Conservation (phyloP, 2,329 filamentous ascomycete species). For the Colletotrichum musae region DNA sequence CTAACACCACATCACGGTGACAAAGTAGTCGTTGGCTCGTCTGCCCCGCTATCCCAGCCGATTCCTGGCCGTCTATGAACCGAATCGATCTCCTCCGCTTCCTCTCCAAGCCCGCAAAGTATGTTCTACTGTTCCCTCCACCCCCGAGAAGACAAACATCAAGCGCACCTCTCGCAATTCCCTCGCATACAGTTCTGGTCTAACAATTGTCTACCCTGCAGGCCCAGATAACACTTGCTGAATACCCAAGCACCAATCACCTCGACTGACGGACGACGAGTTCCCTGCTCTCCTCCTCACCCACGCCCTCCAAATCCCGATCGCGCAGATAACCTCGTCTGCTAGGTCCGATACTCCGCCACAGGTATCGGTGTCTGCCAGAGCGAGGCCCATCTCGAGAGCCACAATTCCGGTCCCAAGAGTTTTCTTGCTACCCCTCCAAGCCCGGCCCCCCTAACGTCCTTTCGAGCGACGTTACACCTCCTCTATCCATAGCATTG, state of each 20-base stretch:
- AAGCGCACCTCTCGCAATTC: neutral
- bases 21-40: conserved; percentile 20
- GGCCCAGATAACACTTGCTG: conserved; percentile 41
- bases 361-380: conserved; percentile 87
- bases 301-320: conserved; percentile 44
- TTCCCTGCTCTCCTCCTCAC: conserved; percentile 21
- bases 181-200: neutral
- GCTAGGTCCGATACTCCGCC: conserved; percentile 86
- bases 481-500: conserved; percentile 58
- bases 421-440: conserved; percentile 86
- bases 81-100: conserved; percentile 91
- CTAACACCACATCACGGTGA: conserved; percentile 27
- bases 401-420: conserved; percentile 91
- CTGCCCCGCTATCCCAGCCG: conserved; percentile 4
- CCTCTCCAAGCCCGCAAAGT: conserved; percentile 96
- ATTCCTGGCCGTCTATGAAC: conserved; percentile 79
- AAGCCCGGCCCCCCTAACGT: conserved; percentile 94
- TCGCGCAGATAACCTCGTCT: conserved; percentile 75
- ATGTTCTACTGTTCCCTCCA: conserved; percentile 54
- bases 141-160: neutral
- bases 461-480: conserved; percentile 75
- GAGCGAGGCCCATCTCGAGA: conserved; percentile 72
- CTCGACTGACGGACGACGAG: conserved; percentile 30
- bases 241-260: conserved; percentile 10
- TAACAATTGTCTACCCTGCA: conserved; percentile 36